These are phyloP conservation scores for Rubia peregrina DNA, from an alignment of 305 asterid species.

Conservation along the genomic window DNA sequence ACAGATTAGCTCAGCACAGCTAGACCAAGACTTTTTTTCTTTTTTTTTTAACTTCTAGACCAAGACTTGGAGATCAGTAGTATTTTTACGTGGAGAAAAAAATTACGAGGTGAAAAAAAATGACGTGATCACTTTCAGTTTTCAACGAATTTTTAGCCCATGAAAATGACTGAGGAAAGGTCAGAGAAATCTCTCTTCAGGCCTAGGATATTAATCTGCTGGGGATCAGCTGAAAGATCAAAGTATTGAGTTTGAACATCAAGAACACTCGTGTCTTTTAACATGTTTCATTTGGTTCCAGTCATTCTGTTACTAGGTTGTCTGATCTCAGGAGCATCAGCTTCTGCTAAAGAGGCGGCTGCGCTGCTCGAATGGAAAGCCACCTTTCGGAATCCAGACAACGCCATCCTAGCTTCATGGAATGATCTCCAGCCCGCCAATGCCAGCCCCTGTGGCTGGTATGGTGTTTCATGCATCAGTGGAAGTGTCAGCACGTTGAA, in stretches of 20 bases:
- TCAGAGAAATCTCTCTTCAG: not conserved
- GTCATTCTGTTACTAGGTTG: not conserved
- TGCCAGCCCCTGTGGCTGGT: not conserved
- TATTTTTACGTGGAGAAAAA: too few species aligned
- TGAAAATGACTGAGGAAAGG: not conserved
- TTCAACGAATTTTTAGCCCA: not conserved
- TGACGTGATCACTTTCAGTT: not conserved
- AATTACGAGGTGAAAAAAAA: not conserved
- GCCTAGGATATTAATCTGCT: not conserved
- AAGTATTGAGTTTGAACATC: too few species aligned
- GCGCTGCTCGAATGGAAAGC: constrained; percentile 19
- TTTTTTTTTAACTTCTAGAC: too few species aligned
- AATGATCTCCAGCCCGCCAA: not conserved
- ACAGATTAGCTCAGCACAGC: too few species aligned
- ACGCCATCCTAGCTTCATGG: constrained; percentile 12
- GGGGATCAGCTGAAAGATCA: not conserved
- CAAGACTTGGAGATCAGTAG: not conserved
- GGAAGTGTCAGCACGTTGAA: constrained; percentile 19
- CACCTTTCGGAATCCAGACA: not conserved
- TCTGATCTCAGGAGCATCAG: not conserved
- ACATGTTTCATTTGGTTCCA: not conserved
- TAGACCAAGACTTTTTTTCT: too few species aligned
- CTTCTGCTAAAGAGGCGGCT: not conserved
- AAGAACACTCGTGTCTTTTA: not conserved
- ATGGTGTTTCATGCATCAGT: constrained; percentile 9